phyloP scores from a whole-genome alignment of 2,329 filamentous ascomycete genomes.

The Xylogone sp. region DNA sequence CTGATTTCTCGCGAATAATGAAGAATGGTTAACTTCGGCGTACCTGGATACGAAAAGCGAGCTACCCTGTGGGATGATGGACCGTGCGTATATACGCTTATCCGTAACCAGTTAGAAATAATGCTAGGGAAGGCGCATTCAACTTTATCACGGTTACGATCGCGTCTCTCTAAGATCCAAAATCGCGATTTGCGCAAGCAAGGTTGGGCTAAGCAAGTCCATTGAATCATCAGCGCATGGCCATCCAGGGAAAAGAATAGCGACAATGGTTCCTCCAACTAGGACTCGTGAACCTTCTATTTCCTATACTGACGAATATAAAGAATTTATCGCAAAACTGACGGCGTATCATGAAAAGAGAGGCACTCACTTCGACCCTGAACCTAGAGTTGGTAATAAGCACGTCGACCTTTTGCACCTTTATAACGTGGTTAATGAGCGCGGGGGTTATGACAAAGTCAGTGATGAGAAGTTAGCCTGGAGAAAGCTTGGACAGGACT shows the following conservation, averaged over 20 bases:
- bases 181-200: not conserved
- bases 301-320: slow-evolving; percentile 62
- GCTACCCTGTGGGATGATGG: not conserved
- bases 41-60: not conserved
- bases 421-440: slow-evolving; percentile 71
- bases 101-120: not conserved
- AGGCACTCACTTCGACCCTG: slow-evolving; percentile 73
- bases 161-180: not conserved
- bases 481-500: slow-evolving; percentile 71
- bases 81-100: not conserved
- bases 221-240: slow-evolving; percentile 16
- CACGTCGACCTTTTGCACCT: slow-evolving; percentile 75
- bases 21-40: too few species aligned
- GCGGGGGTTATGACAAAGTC: slow-evolving; percentile 83
- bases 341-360: slow-evolving; percentile 72
- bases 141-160: not conserved
- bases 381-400: slow-evolving; percentile 75
- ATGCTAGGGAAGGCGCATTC: not conserved
- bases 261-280: slow-evolving; percentile 22
- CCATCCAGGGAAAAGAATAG: slow-evolving; percentile 1
- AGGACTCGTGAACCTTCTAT: slow-evolving; percentile 13
- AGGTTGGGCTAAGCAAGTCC: not conserved
- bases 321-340: slow-evolving; percentile 73
- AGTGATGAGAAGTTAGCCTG: slow-evolving; percentile 82
- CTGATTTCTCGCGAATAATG: too few species aligned